Evolutionary conservation across 306 rosid species (phyloP).

Genomic region (Bauhinia variegata): DNA sequence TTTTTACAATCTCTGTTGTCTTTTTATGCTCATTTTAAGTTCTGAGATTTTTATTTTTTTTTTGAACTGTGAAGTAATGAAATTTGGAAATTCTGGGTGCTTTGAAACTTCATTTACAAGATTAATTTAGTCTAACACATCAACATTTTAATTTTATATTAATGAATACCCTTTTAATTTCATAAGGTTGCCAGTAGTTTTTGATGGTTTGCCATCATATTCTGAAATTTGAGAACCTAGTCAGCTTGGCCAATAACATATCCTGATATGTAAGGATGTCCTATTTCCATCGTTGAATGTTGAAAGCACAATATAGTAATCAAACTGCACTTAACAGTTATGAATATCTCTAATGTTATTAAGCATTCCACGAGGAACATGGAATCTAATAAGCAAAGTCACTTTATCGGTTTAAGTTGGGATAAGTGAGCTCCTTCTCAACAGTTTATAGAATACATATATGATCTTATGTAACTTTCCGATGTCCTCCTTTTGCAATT

Average conservation of each 20-base stretch:
- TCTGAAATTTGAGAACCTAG: not conserved
- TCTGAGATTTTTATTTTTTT: not conserved
- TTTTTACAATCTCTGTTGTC: conserved; percentile 15
- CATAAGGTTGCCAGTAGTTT: conserved; percentile 7
- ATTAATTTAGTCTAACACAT: not conserved
- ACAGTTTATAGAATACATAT: conserved; percentile 11
- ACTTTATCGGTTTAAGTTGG: conserved; percentile 18
- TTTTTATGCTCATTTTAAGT: conserved; percentile 8
- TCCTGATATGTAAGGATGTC: conserved; percentile 3
- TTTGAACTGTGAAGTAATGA: conserved; percentile 26
- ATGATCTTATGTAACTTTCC: conserved; percentile 10
- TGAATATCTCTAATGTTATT: not conserved
- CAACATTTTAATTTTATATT: not conserved
- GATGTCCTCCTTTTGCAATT: conserved; percentile 25
- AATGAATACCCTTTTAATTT: not conserved
- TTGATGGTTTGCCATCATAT: not conserved
- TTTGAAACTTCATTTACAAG: not conserved
- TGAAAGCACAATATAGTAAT: conserved; percentile 1
- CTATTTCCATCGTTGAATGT: conserved; percentile 15
- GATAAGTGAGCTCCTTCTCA: conserved; percentile 8
- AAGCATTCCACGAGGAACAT: not conserved
- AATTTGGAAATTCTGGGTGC: conserved; percentile 3
- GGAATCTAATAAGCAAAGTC: conserved; percentile 7
- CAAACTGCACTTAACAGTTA: conserved; percentile 8
- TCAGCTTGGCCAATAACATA: not conserved